Evolutionary conservation across 106 monocot genomes (phyloP).

Genomic region (Apostasia shenzhenica): DNA sequence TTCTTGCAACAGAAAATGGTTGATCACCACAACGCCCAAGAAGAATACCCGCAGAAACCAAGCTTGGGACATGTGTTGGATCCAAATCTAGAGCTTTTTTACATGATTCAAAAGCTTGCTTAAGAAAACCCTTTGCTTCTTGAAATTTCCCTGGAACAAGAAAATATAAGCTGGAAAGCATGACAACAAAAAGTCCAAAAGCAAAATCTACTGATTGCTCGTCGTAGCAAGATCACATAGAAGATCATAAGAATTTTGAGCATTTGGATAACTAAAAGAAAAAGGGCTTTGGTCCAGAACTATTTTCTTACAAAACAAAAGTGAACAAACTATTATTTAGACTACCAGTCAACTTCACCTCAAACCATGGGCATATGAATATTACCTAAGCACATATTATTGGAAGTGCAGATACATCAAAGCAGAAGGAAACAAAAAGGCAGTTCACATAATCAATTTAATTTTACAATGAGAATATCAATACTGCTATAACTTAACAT

Average conservation of each 20-base stretch:
- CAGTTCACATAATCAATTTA: too few relatives aligned
- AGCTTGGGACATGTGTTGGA: slow-evolving; percentile 67
- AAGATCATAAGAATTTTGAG: not conserved
- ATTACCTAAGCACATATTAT: too few relatives aligned
- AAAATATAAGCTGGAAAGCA: not conserved
- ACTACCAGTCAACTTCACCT: too few relatives aligned
- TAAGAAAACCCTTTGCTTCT: slow-evolving; percentile 56
- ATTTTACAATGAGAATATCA: too few relatives aligned
- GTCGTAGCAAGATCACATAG: too few relatives aligned
- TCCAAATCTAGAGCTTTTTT: slow-evolving; percentile 65
- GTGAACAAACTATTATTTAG: too few relatives aligned
- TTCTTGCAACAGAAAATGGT: slow-evolving; percentile 37
- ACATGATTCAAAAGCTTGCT: slow-evolving; percentile 67
- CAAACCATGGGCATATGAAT: too few relatives aligned
- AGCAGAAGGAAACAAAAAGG: too few relatives aligned
- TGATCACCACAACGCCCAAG: slow-evolving; percentile 44
- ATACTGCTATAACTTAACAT: too few relatives aligned
- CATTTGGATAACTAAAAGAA: not conserved
- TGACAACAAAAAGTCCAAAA: not conserved
- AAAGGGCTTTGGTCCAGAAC: too few relatives aligned
- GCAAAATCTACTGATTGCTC: not conserved
- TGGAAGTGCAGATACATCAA: too few relatives aligned
- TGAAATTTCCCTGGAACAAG: slow-evolving; percentile 46
- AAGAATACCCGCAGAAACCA: slow-evolving; percentile 61
- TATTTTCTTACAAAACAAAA: too few relatives aligned